Percentiles rank a stretch among this genome's conserved stretches.
phyloP scores from a whole-genome alignment of 1,284 basidiomycete species.

The Ceratobasidium sp. region DNA sequence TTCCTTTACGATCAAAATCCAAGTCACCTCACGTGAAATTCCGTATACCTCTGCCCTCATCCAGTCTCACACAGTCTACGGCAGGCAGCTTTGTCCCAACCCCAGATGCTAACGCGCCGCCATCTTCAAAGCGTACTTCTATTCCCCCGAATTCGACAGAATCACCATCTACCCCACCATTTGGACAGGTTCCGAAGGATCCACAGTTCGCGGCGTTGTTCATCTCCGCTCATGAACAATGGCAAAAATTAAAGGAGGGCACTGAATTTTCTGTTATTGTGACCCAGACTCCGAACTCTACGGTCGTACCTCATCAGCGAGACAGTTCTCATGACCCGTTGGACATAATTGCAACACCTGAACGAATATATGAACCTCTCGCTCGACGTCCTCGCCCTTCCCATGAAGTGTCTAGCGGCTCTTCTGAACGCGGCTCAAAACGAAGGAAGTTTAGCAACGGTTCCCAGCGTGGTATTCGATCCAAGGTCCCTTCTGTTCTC shows the following conservation, averaged over 20 bases:
- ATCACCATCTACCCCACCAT: neutral
- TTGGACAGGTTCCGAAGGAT: slow-evolving; percentile 10
- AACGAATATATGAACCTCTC: slow-evolving; percentile 15
- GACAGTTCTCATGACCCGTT: slow-evolving; percentile 9
- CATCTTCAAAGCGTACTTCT: neutral
- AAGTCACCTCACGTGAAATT: neutral
- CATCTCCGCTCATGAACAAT: slow-evolving; percentile 24
- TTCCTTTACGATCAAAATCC: slow-evolving; percentile 9
- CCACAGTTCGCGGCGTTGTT: neutral
- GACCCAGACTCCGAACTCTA: neutral
- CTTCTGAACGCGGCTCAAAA: slow-evolving; percentile 22
- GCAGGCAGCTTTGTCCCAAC: neutral
- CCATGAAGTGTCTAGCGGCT: slow-evolving; percentile 1
- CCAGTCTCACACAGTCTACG: neutral
- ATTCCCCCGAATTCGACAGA: neutral
- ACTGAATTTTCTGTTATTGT: neutral
- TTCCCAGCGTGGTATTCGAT: slow-evolving; percentile 15
- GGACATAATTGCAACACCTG: slow-evolving; percentile 21
- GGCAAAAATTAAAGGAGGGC: slow-evolving; percentile 15
- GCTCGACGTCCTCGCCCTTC: slow-evolving; percentile 24
- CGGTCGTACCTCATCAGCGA: neutral
- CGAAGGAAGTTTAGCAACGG: slow-evolving; percentile 20
- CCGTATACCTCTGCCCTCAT: neutral
- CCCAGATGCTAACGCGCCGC: neutral
- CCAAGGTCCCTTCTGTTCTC: slow-evolving; percentile 16